phyloP scores from a whole-genome alignment of 1,284 basidiomycete species.

The Microbotryum intermedium region DNA sequence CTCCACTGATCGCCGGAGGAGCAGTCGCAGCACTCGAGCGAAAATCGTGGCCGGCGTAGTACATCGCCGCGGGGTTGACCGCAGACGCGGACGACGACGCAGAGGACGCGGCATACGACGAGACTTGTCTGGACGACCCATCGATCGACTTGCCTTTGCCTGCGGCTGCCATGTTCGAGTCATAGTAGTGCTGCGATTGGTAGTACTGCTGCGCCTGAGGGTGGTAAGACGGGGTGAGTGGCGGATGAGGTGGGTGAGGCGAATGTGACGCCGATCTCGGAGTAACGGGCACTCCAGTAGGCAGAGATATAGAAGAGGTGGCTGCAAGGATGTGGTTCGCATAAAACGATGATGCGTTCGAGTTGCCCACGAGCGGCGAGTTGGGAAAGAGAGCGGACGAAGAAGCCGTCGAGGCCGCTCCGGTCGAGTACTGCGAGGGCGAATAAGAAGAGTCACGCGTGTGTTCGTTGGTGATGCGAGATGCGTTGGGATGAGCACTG shows the following conservation, averaged over 20 bases:
- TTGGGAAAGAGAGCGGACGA: too few species aligned
- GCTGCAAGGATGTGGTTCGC: constrained; percentile 21
- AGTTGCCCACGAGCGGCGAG: not conserved
- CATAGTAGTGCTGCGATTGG: constrained; percentile 15
- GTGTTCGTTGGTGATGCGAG: too few species aligned
- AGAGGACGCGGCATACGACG: not conserved
- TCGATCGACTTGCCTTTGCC: not conserved
- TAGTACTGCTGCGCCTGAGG: constrained; percentile 26
- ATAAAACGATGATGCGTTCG: constrained; percentile 16
- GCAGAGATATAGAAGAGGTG: not conserved
- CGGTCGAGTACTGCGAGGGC: constrained; percentile 14
- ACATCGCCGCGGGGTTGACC: constrained; percentile 3
- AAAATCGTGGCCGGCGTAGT: not conserved
- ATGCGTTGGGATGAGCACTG: too few species aligned
- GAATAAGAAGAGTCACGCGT: constrained; percentile 1
- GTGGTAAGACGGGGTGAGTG: constrained; percentile 3
- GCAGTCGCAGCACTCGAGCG: not conserved
- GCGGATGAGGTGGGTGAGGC: not conserved
- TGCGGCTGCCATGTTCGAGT: not conserved
- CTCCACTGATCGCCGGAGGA: not conserved
- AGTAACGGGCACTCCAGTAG: not conserved
- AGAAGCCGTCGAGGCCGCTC: not conserved
- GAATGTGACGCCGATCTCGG: not conserved
- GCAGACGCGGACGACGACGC: not conserved
- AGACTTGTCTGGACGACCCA: not conserved